Conservation (phyloP, 768 basidiomycete genomes). For the Trametes villosa region DNA sequence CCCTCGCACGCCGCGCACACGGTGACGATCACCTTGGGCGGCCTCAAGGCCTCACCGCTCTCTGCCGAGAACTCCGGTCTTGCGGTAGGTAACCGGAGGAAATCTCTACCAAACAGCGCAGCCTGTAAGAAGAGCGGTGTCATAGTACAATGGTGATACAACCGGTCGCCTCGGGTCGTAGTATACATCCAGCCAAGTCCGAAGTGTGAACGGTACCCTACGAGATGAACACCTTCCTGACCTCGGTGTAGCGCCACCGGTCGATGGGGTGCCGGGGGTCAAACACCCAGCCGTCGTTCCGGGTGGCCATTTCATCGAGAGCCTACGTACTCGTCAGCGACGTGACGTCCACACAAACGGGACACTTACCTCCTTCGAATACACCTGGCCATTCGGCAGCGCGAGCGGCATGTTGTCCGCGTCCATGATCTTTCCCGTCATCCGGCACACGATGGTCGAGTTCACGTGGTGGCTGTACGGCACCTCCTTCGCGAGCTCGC, state of each 20-base stretch:
- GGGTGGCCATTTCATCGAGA: constrained; percentile 84
- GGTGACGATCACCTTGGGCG: too few relatives aligned
- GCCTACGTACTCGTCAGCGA: constrained; percentile 52
- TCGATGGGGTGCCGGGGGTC: constrained; percentile 74
- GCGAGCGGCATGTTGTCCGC: constrained; percentile 92
- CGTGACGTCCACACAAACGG: not conserved
- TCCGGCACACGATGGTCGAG: constrained; percentile 90
- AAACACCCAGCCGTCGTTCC: constrained; percentile 77
- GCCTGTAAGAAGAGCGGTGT: too few relatives aligned
- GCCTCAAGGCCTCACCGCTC: too few relatives aligned
- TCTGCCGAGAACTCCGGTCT: too few relatives aligned
- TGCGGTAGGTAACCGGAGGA: too few relatives aligned
- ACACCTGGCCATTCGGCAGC: constrained; percentile 84
- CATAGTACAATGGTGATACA: constrained; percentile 4
- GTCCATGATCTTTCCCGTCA: constrained; percentile 94
- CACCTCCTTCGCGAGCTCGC: constrained; percentile 80
- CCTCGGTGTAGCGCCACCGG: constrained; percentile 61
- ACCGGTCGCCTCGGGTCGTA: not conserved
- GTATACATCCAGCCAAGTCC: constrained; percentile 2
- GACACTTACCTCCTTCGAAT: constrained; percentile 77
- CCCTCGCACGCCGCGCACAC: too few relatives aligned
- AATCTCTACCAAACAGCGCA: too few relatives aligned
- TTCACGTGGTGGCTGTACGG: constrained; percentile 94
- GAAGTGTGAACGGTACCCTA: constrained; percentile 38
- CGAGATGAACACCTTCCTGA: constrained; percentile 92